Base-by-base conservation (phyloP, 768 basidiomycete species). In the Phallus indusiatus region DNA sequence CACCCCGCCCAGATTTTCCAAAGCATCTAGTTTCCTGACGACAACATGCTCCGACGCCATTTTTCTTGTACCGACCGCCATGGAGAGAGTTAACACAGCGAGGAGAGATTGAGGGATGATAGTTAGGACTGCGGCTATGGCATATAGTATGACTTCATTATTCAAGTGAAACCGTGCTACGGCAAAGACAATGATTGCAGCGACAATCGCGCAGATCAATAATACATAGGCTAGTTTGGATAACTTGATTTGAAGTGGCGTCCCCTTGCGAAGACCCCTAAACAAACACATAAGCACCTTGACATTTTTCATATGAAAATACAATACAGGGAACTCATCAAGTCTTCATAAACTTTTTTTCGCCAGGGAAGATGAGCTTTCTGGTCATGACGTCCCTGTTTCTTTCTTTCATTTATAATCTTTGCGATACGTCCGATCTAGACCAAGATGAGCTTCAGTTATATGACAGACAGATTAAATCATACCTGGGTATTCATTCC, bases 1-100 rank as follows among this genome's bases (percentile, higher is more conserved):
- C 61, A 82, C 78, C 17, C 73, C 71, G 0, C 81, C 81, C 1
- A 82, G 72, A 0, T 79, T 78, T 62, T 82, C 81, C 54, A 82
- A 77, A 1, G 77, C 81, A 37, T 77, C 75, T 60, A 82, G 69
- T 52, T 75, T 76, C 63, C 81, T 80, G 60, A 79, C 78, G 4
- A 78, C 71, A 18, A 79, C 73, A 14, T 74, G 74, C 46, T 77
- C 70, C 52, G 70, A 70, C 4, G 78, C 76, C 67, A 83, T 77
- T 55, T 78, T 78, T 21, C 74, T 73, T 9, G 71, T 71, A 1
- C 74, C 75, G 16, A 77, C 77, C 34, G 73, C 68, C 28, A 76
- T 73, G 5, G 82, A 80, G 51, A 83, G 66, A 1, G 80, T 81
- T 46, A 83, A 72, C 21, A 78, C 77, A 8, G 81, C 76, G 61